These are phyloP conservation scores for Aspergillus quadricinctus DNA, from an alignment of 2,329 filamentous ascomycete genomes.

Conservation along the genomic window DNA sequence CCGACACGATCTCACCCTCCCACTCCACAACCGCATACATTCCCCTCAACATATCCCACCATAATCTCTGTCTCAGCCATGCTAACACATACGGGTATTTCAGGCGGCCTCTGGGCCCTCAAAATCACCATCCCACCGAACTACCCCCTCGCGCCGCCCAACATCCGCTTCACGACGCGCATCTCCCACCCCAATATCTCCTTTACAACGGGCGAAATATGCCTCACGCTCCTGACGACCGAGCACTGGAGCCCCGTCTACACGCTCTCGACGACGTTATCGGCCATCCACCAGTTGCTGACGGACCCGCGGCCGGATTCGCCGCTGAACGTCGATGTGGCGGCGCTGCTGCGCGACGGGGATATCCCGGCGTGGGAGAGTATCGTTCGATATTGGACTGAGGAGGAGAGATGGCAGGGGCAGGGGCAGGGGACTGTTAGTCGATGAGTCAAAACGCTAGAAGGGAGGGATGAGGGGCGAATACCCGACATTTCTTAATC, in stretches of 20 bases:
- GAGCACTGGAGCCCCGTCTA: slow-evolving; percentile 81
- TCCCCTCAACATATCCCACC: background rate
- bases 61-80: background rate
- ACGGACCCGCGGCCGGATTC: slow-evolving; percentile 44
- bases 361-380: slow-evolving; percentile 44
- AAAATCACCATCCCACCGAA: slow-evolving; percentile 67
- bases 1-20: background rate
- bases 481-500: background rate
- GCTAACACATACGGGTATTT: background rate
- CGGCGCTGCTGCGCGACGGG: slow-evolving; percentile 42
- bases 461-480: no score
- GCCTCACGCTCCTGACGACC: slow-evolving; percentile 74
- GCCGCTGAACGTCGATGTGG: slow-evolving; percentile 47
- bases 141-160: slow-evolving; percentile 76
- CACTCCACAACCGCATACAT: background rate
- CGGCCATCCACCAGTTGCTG: slow-evolving; percentile 45
- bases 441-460: background rate
- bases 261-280: slow-evolving; percentile 56
- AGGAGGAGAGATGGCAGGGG: slow-evolving; percentile 45
- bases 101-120: slow-evolving; percentile 77
- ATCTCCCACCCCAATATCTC: slow-evolving; percentile 80
- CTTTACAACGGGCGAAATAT: slow-evolving; percentile 79
- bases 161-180: slow-evolving; percentile 74
- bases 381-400: slow-evolving; percentile 45
- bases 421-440: slow-evolving; percentile 21